Conservation (phyloP, 2,329 filamentous ascomycete genomes). For the Verticillium alfalfae region DNA sequence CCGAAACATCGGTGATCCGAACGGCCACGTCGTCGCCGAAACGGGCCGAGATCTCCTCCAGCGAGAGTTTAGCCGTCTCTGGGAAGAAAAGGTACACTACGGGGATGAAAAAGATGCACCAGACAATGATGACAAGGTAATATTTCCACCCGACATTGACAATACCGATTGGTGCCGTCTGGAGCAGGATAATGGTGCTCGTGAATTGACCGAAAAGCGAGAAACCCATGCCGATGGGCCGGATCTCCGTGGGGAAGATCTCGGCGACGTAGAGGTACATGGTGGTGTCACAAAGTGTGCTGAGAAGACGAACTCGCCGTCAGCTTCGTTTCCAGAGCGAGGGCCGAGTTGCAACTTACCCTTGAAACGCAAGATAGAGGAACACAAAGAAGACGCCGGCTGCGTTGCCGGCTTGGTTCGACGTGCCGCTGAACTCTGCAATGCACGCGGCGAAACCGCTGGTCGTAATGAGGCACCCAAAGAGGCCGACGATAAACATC, state of each 20-base stretch:
- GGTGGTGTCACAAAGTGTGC: conserved; percentile 30
- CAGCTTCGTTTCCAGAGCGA: not conserved
- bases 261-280: conserved; percentile 32
- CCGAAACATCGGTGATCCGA: conserved; percentile 34
- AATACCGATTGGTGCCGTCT: conserved; percentile 38
- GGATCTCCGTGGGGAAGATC: conserved; percentile 39
- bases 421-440: conserved; percentile 25
- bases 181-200: conserved; percentile 39
- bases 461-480: conserved; percentile 32
- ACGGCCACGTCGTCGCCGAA: conserved; percentile 47
- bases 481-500: conserved; percentile 31
- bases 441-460: conserved; percentile 27
- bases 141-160: conserved; percentile 42
- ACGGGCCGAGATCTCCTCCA: conserved; percentile 38
- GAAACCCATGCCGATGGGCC: conserved; percentile 46
- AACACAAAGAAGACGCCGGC: conserved; percentile 36
- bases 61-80: conserved; percentile 32
- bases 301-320: conserved; percentile 9
- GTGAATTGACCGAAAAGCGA: conserved; percentile 44
- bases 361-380: conserved; percentile 43
- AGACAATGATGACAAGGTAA: conserved; percentile 40
- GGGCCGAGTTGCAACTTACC: conserved; percentile 4
- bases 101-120: conserved; percentile 33
- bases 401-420: conserved; percentile 30
- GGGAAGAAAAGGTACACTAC: conserved; percentile 34